phyloP scores from a whole-genome alignment of 1,139 yeast genomes.

The Magnusiomyces paraingens region DNA sequence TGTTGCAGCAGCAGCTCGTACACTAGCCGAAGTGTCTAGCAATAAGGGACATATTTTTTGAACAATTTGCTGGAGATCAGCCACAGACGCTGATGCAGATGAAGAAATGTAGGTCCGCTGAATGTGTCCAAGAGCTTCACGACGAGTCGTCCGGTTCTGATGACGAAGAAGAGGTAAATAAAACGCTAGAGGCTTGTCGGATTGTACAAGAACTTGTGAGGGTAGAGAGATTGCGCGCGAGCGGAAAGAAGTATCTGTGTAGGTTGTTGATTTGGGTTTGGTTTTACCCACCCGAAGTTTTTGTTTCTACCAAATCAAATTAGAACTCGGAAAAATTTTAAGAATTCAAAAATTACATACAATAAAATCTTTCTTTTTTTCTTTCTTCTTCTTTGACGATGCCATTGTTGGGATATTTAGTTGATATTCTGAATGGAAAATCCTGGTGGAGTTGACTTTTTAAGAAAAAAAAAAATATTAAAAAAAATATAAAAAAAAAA shows the following conservation, averaged over 20 bases:
- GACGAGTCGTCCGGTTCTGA: slow-evolving; percentile 66
- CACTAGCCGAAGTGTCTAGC: slow-evolving; percentile 56
- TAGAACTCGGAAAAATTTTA: background rate
- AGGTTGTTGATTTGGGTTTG: slow-evolving; percentile 60
- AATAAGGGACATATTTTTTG: slow-evolving; percentile 49
- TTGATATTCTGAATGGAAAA: background rate
- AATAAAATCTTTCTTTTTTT: slow-evolving; percentile 65
- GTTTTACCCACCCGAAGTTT: slow-evolving; percentile 88
- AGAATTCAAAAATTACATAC: background rate
- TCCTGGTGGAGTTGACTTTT: no score
- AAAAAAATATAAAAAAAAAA: no score
- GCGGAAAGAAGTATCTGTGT: slow-evolving; percentile 78
- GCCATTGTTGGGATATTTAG: slow-evolving; percentile 20
- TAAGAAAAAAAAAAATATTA: no score
- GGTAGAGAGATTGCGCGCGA: slow-evolving; percentile 45
- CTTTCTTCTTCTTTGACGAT: slow-evolving; percentile 48
- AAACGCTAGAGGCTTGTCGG: slow-evolving; percentile 15
- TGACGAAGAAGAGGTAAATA: slow-evolving; percentile 63
- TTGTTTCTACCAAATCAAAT: slow-evolving; percentile 41
- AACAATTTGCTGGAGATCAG: slow-evolving; percentile 50
- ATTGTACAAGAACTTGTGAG: slow-evolving; percentile 25
- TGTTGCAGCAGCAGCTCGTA: slow-evolving; percentile 53
- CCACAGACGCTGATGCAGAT: background rate
- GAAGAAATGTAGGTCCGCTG: slow-evolving; percentile 19
- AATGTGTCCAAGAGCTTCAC: slow-evolving; percentile 52